Percentiles rank a stretch among this genome's conserved stretches.
Evolutionary conservation across 139 green algal genomes (phyloP).

Genomic region (Auxenochlorella pyrenoidosa): DNA sequence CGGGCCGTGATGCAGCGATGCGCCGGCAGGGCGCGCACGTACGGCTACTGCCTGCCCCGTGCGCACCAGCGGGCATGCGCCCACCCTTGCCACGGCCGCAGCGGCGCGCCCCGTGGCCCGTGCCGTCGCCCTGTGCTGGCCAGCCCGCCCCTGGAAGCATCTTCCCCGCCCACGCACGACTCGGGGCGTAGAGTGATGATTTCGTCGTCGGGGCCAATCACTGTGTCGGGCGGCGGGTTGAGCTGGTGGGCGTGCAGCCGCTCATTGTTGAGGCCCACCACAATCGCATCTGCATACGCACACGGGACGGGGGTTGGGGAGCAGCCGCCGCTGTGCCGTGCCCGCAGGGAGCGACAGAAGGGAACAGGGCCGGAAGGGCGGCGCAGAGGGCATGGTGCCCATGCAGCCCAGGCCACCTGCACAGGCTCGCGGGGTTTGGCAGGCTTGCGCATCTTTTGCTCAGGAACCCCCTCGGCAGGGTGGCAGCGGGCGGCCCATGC

Average conservation of each 20-base stretch:
- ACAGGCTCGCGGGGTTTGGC: no score
- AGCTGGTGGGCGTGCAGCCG: not conserved
- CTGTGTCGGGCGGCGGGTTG: constrained; percentile 1
- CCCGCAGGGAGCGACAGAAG: not conserved
- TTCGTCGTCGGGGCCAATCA: constrained; percentile 24
- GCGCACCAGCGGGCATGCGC: no score
- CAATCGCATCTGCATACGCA: constrained; percentile 27
- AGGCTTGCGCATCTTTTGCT: no score
- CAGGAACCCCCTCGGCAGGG: no score
- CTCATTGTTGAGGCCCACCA: constrained; percentile 11
- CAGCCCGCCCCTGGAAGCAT: no score
- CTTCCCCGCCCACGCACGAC: not conserved
- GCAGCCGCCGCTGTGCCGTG: not conserved
- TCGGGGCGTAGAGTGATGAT: constrained; percentile 52
- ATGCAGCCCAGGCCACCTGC: no score
- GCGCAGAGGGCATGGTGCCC: not conserved
- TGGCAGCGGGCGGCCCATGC: not conserved
- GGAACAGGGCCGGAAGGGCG: not conserved
- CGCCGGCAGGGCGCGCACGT: no score
- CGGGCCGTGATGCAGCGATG: no score
- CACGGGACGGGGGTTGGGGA: not conserved
- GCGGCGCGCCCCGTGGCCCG: no score
- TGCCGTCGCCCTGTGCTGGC: no score
- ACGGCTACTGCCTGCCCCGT: no score
- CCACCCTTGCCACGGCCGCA: no score